phyloP scores from a whole-genome alignment of 345 rosid genomes.

The Hibiscus trionum region DNA sequence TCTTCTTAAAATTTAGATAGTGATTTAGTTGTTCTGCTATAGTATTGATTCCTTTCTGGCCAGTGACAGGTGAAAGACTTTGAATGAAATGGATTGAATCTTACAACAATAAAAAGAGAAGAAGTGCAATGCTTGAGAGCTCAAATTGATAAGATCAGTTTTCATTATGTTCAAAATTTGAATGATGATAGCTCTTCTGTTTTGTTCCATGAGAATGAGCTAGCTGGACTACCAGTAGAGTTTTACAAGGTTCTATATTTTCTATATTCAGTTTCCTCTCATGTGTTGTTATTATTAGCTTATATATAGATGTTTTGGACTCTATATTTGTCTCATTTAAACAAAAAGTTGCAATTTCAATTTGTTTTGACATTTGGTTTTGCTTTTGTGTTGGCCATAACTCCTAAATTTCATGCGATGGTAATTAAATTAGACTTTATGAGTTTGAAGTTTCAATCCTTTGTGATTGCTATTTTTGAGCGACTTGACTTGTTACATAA shows the following conservation, averaged over 20 bases:
- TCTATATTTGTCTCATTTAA: neutral
- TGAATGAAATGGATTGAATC: conserved; percentile 83
- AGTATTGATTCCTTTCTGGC: conserved; percentile 39
- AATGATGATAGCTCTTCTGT: conserved; percentile 63
- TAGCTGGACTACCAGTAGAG: conserved; percentile 68
- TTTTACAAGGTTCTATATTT: conserved; percentile 50
- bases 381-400: neutral
- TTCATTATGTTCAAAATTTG: conserved; percentile 59
- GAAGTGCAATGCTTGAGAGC: conserved; percentile 65
- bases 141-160: conserved; percentile 69
- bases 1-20: neutral
- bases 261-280: conserved; percentile 7
- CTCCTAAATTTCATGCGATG: too few relatives aligned
- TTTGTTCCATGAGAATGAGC: conserved; percentile 59
- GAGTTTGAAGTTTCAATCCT: neutral
- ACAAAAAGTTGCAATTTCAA: neutral
- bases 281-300: neutral
- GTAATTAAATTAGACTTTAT: neutral
- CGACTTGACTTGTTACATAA: neutral
- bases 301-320: neutral
- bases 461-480: neutral
- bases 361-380: neutral
- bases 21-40: conserved; percentile 17
- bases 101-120: conserved; percentile 63
- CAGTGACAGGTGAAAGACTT: conserved; percentile 96